Evolutionary conservation across 257 asterid species (phyloP), one percentile per base, ranked within the genome.

Genomic region (Solanum arcanum): DNA sequence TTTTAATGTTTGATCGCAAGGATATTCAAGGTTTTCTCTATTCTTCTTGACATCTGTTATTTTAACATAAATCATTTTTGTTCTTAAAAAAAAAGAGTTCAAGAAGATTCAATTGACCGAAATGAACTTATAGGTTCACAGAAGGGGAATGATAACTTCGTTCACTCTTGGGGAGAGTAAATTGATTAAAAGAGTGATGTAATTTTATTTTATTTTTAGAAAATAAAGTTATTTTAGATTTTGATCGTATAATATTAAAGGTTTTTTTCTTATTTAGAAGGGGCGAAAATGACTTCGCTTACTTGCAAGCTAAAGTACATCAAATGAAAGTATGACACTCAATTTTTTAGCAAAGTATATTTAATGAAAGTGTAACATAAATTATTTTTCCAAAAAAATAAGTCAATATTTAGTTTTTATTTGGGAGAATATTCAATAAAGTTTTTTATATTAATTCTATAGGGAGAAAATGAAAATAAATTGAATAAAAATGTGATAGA

Each of bases 21-120:
- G n/a, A 62, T 3, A 23, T 9, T 62, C 7, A 35, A 35, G 39
- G 1, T 35, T 35, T 1, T 5, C 6, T 37, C 1, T 35, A 6
- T 37, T 37, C 0, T 37, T 37, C 39, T 5, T 37, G 39, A 6
- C 7, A 37, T 37, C 0, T 37, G 39, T 37, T 37, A 37, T 37
- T 37, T 6, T 37, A 6, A 5, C 0, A 37, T 1, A 37, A 37
- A 5, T 6, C 0, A 1, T 37, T 37, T 5, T 37, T 5, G 1
- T 37, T 37, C 39, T 37, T 37, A 5, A 6, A 6, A 37, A 37
- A 0, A 37, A 6, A 37, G 1, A 37, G 7, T 37, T 37, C 0
- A 37, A 37, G 1, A 37, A 37, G 7, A 6, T 37, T 37, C 1
- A 37, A 37, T 37, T 35, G 0, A 1, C 4, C 39, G 39, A 35